Evolutionary conservation across 306 rosid genomes (phyloP).

Genomic region (Dalbergia cultrata): DNA sequence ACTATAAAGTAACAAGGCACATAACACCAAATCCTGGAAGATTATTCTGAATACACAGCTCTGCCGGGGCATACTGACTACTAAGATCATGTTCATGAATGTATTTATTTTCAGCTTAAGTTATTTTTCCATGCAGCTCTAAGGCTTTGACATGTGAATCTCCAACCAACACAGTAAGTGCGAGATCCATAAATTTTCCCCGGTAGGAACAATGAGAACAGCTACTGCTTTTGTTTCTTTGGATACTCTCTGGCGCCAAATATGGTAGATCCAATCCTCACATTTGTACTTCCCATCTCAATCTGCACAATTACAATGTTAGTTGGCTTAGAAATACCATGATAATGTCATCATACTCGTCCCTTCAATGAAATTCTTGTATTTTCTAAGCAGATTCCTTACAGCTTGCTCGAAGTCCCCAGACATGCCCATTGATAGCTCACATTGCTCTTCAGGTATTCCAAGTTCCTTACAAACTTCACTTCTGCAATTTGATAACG

Average conservation of each 20-base stretch:
- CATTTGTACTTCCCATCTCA: conserved; percentile 93
- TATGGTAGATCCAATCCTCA: conserved; percentile 91
- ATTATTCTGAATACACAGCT: conserved; percentile 32
- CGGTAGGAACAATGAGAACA: conserved; percentile 14
- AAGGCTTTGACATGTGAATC: conserved; percentile 23
- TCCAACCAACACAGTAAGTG: not conserved
- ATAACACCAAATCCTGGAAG: not conserved
- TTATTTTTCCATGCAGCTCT: conserved; percentile 34
- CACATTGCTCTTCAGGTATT: conserved; percentile 79
- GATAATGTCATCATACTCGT: conserved; percentile 12
- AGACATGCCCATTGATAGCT: conserved; percentile 97
- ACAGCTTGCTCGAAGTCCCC: conserved; percentile 96
- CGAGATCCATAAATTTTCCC: not conserved
- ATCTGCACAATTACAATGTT: conserved; percentile 65
- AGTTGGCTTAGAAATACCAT: conserved; percentile 10
- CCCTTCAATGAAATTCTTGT: conserved; percentile 17
- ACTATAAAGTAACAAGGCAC: not conserved
- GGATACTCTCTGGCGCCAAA: conserved; percentile 93
- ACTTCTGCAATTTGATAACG: conserved; percentile 73
- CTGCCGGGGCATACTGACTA: not conserved
- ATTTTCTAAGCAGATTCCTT: conserved; percentile 49
- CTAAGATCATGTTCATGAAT: conserved; percentile 12
- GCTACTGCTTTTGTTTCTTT: conserved; percentile 55
- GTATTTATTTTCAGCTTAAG: conserved; percentile 44
- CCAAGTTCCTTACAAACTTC: conserved; percentile 84